phyloP scores from a whole-genome alignment of 495 filamentous ascomycete species.

The Cladorrhinum samala region DNA sequence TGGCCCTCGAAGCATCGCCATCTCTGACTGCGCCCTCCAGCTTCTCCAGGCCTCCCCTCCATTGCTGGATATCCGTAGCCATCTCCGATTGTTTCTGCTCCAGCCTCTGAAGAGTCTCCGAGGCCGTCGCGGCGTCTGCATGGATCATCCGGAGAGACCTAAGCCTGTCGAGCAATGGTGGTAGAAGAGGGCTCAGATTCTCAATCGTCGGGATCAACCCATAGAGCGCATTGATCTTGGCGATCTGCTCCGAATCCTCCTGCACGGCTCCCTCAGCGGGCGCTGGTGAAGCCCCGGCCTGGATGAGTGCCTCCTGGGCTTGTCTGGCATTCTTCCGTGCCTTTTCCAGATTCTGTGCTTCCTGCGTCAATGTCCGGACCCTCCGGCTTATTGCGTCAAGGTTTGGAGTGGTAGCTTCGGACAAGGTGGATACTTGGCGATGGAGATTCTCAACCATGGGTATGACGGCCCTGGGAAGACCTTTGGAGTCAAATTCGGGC shows the following conservation, averaged over 20 bases:
- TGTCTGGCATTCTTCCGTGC: slow-evolving; percentile 65
- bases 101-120: slow-evolving; percentile 66
- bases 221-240: slow-evolving; percentile 91
- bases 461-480: slow-evolving; percentile 60
- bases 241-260: slow-evolving; percentile 58
- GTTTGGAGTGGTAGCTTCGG: slow-evolving; percentile 55
- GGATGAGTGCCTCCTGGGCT: slow-evolving; percentile 52
- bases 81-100: slow-evolving; percentile 79
- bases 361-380: slow-evolving; percentile 66
- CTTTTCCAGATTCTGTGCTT: slow-evolving; percentile 72
- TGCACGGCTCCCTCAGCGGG: slow-evolving; percentile 20
- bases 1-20: slow-evolving; percentile 61
- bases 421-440: slow-evolving; percentile 60
- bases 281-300: slow-evolving; percentile 35
- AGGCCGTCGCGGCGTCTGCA: slow-evolving; percentile 77
- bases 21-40: slow-evolving; percentile 68
- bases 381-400: slow-evolving; percentile 70
- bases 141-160: slow-evolving; percentile 80
- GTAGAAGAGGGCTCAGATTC: slow-evolving; percentile 74
- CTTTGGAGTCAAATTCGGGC: slow-evolving; percentile 53
- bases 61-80: slow-evolving; percentile 73
- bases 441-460: slow-evolving; percentile 75
- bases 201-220: slow-evolving; percentile 85
- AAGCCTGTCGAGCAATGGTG: slow-evolving; percentile 77
- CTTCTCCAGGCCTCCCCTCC: slow-evolving; percentile 74